phyloP scores from a whole-genome alignment of 2,329 filamentous ascomycete species.

The Alternaria viburni region DNA sequence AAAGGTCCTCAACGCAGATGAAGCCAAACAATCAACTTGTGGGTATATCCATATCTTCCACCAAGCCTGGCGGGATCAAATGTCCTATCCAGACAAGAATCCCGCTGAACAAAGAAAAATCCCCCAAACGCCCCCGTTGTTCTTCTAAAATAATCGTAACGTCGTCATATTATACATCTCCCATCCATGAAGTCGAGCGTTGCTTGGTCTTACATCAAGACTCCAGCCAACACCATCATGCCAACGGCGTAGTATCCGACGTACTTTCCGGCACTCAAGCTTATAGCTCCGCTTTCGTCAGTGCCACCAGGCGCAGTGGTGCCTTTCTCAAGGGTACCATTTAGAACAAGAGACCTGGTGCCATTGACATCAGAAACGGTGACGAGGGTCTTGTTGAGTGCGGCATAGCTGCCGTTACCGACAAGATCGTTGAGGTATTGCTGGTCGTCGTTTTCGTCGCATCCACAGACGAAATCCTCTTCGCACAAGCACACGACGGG shows the following conservation, averaged over 20 bases:
- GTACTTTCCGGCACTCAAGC: conserved; percentile 34
- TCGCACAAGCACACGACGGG: conserved; percentile 69
- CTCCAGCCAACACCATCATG: conserved; percentile 44
- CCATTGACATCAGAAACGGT: conserved; percentile 68
- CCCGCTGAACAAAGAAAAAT: not conserved
- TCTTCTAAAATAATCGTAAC: conserved; percentile 1
- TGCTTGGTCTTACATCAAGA: conserved; percentile 11
- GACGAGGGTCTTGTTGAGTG: conserved; percentile 67
- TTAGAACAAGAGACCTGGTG: conserved; percentile 69
- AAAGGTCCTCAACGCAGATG: not conserved
- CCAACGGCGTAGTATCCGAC: conserved; percentile 50
- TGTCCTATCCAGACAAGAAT: not conserved
- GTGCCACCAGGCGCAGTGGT: conserved; percentile 52
- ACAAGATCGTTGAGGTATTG: conserved; percentile 68
- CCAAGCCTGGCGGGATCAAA: not conserved
- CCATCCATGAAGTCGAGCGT: not conserved
- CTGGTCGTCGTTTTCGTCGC: conserved; percentile 70
- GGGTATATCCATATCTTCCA: not conserved
- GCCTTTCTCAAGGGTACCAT: conserved; percentile 74
- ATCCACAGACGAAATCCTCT: conserved; percentile 65
- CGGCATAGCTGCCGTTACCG: conserved; percentile 59
- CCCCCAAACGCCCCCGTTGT: not conserved
- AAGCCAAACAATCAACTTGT: not conserved
- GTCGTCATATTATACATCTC: conserved; percentile 3
- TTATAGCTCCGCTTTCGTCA: conserved; percentile 32